Conservation (phyloP, 164 flowering plant genomes). For the Echeveria elegans region DNA sequence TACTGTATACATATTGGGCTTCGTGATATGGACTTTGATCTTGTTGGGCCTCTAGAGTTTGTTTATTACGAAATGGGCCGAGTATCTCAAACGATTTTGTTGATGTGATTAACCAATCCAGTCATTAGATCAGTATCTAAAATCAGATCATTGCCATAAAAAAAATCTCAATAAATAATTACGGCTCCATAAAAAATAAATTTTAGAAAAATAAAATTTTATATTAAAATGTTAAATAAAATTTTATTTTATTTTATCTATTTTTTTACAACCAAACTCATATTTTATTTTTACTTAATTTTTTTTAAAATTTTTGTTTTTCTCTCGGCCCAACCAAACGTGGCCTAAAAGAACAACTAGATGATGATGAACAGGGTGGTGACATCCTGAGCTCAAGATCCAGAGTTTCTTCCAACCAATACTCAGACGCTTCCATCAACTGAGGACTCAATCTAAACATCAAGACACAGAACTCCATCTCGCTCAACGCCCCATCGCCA, state of each 20-base stretch:
- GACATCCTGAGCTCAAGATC: background rate
- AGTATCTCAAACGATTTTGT: no score
- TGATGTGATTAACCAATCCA: background rate
- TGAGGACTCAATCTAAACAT: slow-evolving; percentile 54
- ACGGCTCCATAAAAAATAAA: no score
- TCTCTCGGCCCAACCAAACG: no score
- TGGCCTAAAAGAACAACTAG: background rate
- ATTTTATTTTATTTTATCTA: no score
- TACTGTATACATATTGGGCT: background rate
- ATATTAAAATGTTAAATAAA: no score
- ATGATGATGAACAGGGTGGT: background rate
- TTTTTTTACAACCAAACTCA: no score
- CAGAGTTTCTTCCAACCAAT: slow-evolving; percentile 29
- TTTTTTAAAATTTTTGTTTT: no score
- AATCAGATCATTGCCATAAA: background rate
- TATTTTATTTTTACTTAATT: no score
- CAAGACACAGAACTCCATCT: slow-evolving; percentile 53
- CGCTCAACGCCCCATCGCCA: slow-evolving; percentile 40
- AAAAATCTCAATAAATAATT: background rate
- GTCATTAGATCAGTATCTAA: background rate
- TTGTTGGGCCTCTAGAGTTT: background rate
- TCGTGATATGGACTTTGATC: background rate
- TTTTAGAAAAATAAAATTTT: no score
- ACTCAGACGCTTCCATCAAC: slow-evolving; percentile 35
- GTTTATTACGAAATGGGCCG: no score